Conservation (phyloP, 345 rosid genomes). For the Nephelium lappaceum region DNA sequence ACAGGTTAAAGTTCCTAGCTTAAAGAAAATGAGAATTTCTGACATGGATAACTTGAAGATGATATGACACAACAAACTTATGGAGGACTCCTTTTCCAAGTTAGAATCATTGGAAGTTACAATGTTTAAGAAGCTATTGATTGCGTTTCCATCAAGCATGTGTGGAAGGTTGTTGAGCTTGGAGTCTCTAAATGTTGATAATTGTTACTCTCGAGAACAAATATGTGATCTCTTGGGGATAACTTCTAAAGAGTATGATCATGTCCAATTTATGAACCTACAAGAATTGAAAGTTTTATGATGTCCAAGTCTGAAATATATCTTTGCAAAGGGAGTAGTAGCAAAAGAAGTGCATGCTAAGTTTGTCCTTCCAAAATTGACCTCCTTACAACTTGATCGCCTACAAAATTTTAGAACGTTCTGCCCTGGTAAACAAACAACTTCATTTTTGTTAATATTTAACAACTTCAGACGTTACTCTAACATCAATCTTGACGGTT, state of each 20-base stretch:
- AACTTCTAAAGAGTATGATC: neutral
- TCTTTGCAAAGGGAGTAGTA: conserved; percentile 11
- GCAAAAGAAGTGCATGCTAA: neutral
- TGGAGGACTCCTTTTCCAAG: neutral
- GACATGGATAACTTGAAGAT: too few relatives aligned
- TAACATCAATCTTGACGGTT: too few relatives aligned
- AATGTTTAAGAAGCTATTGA: too few relatives aligned
- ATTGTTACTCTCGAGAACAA: neutral
- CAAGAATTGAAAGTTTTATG: neutral
- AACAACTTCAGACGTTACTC: too few relatives aligned
- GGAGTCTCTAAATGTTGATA: neutral
- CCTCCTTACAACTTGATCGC: neutral
- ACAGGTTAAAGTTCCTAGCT: too few relatives aligned
- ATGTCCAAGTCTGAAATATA: neutral
- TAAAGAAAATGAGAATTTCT: too few relatives aligned
- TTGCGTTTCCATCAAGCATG: too few relatives aligned
- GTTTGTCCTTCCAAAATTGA: conserved; percentile 29
- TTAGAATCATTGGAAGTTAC: neutral
- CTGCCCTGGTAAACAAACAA: conserved; percentile 22
- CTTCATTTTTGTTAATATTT: too few relatives aligned
- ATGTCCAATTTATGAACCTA: neutral
- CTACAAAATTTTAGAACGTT: conserved; percentile 24
- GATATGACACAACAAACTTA: too few relatives aligned
- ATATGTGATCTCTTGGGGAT: neutral
- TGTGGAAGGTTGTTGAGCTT: neutral